Evolutionary conservation across 192 early-diverging fungal species (phyloP), one percentile per base, ranked within the genome.

Genomic region (Linnemannia hyalina): DNA sequence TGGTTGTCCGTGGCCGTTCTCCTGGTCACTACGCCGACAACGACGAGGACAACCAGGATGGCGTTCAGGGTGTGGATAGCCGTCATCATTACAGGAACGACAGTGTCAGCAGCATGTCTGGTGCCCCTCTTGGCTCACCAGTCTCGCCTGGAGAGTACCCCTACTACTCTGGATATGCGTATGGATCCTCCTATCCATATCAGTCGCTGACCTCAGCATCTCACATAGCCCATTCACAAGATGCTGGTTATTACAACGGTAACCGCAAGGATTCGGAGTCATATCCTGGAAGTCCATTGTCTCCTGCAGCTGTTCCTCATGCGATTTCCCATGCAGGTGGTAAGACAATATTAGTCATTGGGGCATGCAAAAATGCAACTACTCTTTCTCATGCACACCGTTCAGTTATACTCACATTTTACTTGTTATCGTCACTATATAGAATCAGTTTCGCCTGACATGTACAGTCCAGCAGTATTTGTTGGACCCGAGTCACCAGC

Each of bases 1-100:
- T 99, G 54, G 97, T 99, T 1, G 98, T 99, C 20, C 93, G 97
- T 65, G 98, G 98, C 20, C 95, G 98, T 35, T 95, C 95, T 32
- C 98, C 98, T 36, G 98, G 97, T 20, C 98, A 99, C 73, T 99
- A 99, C 75, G 94, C 94, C 23, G 95, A 97, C 78, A 92, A 86
- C 47, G 89, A 89, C 38, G 90, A 90, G 47, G 42, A 49, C 23
- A 36, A 9, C 20, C 41, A 68, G 41, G 81, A 76, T 7, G 26
- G 47, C 20, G 9, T 16, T 3, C 80, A 81, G 52, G 40, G 63
- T 23, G n/a, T 54, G 18, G 77, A 78, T 8, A 40, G 36, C 8
- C 77, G 82, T 0, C 70, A 78, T n/a, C 75, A 76, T 35, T 82
- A 82, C 70, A 82, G 84, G 49, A 81, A 86, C 72, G 84, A 86